Conservation (phyloP, 805 yeast genomes). For the Sugiyamaella chiloensis region DNA sequence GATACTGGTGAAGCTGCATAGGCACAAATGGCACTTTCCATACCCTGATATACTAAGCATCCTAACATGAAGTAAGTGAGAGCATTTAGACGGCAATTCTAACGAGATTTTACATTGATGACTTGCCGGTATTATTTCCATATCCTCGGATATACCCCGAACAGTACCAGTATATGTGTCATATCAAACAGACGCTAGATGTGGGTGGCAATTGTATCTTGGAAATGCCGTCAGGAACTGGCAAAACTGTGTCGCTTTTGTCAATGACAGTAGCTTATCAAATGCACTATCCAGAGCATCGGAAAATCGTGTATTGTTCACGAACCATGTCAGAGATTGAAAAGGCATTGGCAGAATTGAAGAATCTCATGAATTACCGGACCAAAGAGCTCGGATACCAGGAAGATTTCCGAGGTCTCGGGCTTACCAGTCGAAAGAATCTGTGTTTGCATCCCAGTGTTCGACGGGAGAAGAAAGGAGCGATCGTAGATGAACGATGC, state of each 20-base stretch:
- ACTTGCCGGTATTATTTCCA: constrained; percentile 91
- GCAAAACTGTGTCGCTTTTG: constrained; percentile 88
- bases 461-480: constrained; percentile 83
- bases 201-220: constrained; percentile 94
- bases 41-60: too few relatives aligned
- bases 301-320: constrained; percentile 93
- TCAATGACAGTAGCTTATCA: constrained; percentile 95
- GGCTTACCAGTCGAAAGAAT: constrained; percentile 91
- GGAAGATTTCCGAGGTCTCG: constrained; percentile 92
- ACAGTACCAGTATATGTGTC: constrained; percentile 97
- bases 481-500: constrained; percentile 93
- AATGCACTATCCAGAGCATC: constrained; percentile 85
- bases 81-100: not conserved
- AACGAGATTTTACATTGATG: constrained; percentile 83
- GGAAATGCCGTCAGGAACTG: constrained; percentile 99
- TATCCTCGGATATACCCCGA: constrained; percentile 97
- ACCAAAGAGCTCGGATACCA: constrained; percentile 75
- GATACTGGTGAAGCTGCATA: too few relatives aligned
- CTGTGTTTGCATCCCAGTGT: constrained; percentile 87
- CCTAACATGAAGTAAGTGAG: constrained; percentile 6
- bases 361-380: constrained; percentile 82
- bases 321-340: constrained; percentile 99
- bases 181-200: constrained; percentile 87
- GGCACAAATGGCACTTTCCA: too few relatives aligned
- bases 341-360: constrained; percentile 90